Base-by-base conservation (phyloP, 768 basidiomycete genomes). In the Boletus reticuloceps region DNA sequence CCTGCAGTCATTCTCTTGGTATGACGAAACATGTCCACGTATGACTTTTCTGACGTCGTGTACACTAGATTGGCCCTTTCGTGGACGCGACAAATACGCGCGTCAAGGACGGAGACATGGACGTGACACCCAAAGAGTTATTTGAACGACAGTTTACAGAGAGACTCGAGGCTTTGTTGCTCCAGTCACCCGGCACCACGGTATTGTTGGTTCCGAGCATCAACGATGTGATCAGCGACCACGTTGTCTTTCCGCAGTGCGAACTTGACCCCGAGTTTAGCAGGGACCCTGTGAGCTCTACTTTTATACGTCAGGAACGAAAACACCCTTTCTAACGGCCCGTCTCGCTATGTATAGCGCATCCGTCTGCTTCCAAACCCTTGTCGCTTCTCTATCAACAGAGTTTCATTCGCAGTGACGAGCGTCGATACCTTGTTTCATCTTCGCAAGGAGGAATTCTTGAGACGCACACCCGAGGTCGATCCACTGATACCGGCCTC, bases 341-440 rank as follows among this genome's bases (percentile, higher is more conserved):
- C 29, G 39, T 41, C 12, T 14, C 3, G 34, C 34, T 6, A 36
- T 36, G 9, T 31, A 38, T 8, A 98, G 95, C 80, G 85, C 55
- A 84, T 97, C 49, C 82, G 78, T 48, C 70, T 90, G 20, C 77
- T 98, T 10, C 90, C 96, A 4, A 99, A 98, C 62, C 97, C 97
- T 0, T 82, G 85, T 14, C 78, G 80, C 6, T 94, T 98, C 71
- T 80, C 81, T n/a, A 72, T 99, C 58, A 94, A 98, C 67, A 90
- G 84, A 41, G 73, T 97, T 44, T 75, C 81, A 5, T 89, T 99
- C 61, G 90, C 82, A 4, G 79, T 83, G 14, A 88, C 82, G n/a
- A 91, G 90, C 58, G 84, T 92, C 25, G 97, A 99, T 69, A 82
- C 86, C 0, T 73, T 98, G 20, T 96, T 94, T 74, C 94, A 97